A percentile compares a stretch with the other conserved stretches of the same genome.
Evolutionary conservation across 2,329 filamentous ascomycete species (phyloP).

Genomic region (Sporothrix inflata): DNA sequence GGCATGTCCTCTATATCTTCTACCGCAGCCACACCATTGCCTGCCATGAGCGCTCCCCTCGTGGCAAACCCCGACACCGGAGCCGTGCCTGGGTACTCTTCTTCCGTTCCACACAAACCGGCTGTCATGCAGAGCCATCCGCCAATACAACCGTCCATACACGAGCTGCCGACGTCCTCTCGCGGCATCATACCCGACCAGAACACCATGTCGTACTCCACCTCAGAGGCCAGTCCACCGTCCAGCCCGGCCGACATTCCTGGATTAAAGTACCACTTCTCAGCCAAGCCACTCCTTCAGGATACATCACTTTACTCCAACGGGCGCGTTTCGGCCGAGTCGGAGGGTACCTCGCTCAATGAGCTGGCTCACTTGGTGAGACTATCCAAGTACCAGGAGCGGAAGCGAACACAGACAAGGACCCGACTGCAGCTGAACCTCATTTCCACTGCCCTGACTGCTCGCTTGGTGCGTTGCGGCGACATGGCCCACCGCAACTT

Average conservation of each 20-base stretch:
- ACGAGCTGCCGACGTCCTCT: not conserved
- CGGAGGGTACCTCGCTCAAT: slow-evolving; percentile 70
- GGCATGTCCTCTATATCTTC: slow-evolving; percentile 3
- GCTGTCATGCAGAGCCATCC: not conserved
- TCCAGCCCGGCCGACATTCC: slow-evolving; percentile 48
- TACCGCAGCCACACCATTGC: not conserved
- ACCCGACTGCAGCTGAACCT: slow-evolving; percentile 74
- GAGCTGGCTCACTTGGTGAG: slow-evolving; percentile 79
- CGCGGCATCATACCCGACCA: not conserved
- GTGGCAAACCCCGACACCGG: not conserved
- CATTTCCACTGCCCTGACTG: slow-evolving; percentile 73
- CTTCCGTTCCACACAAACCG: not conserved
- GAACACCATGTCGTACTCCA: not conserved
- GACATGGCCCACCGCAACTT: slow-evolving; percentile 75
- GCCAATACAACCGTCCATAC: not conserved
- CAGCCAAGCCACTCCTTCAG: slow-evolving; percentile 60
- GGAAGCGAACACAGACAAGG: slow-evolving; percentile 73
- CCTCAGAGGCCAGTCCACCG: slow-evolving; percentile 36
- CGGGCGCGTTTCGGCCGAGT: slow-evolving; percentile 60
- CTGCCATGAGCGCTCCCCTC: not conserved
- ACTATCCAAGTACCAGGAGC: slow-evolving; percentile 79
- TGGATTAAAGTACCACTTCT: slow-evolving; percentile 45
- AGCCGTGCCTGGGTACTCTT: not conserved
- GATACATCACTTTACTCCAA: slow-evolving; percentile 70
- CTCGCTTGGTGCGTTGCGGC: slow-evolving; percentile 73